Percentiles rank a stretch among this genome's conserved stretches.
Evolutionary conservation across 768 basidiomycete species (phyloP).

Genomic region (Leccinum ochraceum): DNA sequence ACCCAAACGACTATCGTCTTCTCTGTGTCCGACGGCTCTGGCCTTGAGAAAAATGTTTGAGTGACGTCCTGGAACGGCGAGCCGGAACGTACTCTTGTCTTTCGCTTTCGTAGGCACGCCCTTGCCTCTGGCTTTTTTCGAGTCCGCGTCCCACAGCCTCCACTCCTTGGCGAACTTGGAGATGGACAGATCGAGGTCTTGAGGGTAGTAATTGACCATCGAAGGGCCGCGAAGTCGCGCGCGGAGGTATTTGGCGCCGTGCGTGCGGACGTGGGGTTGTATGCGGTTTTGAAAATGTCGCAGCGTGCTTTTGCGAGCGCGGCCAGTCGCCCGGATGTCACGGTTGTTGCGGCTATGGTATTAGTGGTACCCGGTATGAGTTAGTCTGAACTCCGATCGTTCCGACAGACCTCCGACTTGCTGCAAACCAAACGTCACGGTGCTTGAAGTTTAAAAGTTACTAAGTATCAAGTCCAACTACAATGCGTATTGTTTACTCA

Average conservation of each 20-base stretch:
- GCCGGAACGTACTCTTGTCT: constrained; percentile 10
- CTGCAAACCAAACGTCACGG: too few relatives aligned
- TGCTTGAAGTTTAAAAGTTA: too few relatives aligned
- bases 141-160: constrained; percentile 66
- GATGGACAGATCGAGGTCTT: constrained; percentile 56
- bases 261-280: constrained; percentile 79
- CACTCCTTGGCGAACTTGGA: constrained; percentile 49
- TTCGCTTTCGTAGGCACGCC: constrained; percentile 83
- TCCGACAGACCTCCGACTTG: too few relatives aligned
- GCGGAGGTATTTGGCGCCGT: constrained; percentile 94
- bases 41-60: too few relatives aligned
- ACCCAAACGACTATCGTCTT: too few relatives aligned
- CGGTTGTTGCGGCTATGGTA: background rate
- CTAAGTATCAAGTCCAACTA: too few relatives aligned
- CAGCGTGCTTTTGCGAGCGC: constrained; percentile 51
- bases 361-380: too few relatives aligned
- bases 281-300: constrained; percentile 81
- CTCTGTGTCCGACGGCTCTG: too few relatives aligned
- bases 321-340: background rate
- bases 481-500: too few relatives aligned
- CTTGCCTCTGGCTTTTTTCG: constrained; percentile 74
- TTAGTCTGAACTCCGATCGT: too few relatives aligned
- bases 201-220: constrained; percentile 83
- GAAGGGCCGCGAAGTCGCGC: constrained; percentile 80
- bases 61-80: too few relatives aligned